Evolutionary conservation across 495 filamentous ascomycete species (phyloP).

Genomic region (Penicillium nucicola): DNA sequence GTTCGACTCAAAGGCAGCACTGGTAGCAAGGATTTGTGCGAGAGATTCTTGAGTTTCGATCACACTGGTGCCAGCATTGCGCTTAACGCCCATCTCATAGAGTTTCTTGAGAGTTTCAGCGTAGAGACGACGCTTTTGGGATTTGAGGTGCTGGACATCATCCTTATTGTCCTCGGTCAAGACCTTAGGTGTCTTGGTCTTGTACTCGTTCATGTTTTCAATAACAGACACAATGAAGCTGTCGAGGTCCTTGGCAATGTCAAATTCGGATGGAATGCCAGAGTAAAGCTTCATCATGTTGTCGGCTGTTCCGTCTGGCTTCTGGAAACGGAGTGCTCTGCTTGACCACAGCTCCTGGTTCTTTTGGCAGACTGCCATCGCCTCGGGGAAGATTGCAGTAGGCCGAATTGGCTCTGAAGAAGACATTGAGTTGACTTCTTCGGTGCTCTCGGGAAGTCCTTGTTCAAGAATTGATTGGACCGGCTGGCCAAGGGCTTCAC

Average conservation of each 20-base stretch:
- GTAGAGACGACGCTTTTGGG: constrained; percentile 85
- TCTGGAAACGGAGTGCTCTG: constrained; percentile 66
- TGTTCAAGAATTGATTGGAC: constrained; percentile 60
- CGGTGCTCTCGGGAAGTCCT: constrained; percentile 57
- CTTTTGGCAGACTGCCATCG: constrained; percentile 51
- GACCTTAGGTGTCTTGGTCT: constrained; percentile 72
- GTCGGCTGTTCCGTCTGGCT: constrained; percentile 59
- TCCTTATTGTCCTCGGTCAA: constrained; percentile 81
- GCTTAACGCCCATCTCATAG: constrained; percentile 83
- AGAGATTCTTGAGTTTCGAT: constrained; percentile 70
- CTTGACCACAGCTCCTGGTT: constrained; percentile 52
- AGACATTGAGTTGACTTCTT: constrained; percentile 13
- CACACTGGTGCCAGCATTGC: constrained; percentile 66
- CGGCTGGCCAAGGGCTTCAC: constrained; percentile 68
- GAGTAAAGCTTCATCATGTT: constrained; percentile 60
- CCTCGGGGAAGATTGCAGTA: constrained; percentile 33
- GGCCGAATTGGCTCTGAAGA: constrained; percentile 15
- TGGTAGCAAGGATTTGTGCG: constrained; percentile 60
- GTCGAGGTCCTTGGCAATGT: constrained; percentile 60
- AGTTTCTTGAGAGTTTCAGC: constrained; percentile 79
- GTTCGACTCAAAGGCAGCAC: constrained; percentile 29
- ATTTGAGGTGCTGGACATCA: constrained; percentile 79
- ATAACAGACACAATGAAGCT: constrained; percentile 64
- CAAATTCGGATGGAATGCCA: constrained; percentile 47
- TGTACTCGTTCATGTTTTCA: constrained; percentile 65